A percentile compares a stretch with the other conserved stretches of the same genome.
Conservation (phyloP, 2,329 filamentous ascomycete species). For the Beauveria medogensis region DNA sequence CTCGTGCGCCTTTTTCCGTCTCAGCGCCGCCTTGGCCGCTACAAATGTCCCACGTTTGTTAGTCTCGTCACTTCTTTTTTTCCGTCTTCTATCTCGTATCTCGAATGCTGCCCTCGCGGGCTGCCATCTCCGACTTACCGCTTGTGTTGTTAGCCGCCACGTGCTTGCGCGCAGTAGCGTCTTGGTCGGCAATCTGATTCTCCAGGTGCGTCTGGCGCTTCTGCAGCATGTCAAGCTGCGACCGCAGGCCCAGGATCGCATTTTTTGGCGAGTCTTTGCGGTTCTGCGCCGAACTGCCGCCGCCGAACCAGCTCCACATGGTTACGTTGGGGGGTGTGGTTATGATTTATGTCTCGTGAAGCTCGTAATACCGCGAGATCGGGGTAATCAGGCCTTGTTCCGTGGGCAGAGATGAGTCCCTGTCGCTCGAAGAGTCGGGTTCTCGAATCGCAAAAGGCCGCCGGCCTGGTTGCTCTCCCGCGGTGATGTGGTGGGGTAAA, state of each 20-base stretch:
- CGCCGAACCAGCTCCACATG: constrained; percentile 89
- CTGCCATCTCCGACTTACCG: constrained; percentile 49
- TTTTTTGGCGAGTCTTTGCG: constrained; percentile 94
- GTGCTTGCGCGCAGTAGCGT: constrained; percentile 79
- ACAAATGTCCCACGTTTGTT: constrained; percentile 13
- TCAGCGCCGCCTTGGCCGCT: constrained; percentile 86
- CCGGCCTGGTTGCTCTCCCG: background rate
- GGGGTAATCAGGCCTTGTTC: background rate
- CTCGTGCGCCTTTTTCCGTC: constrained; percentile 91
- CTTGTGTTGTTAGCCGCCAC: constrained; percentile 77
- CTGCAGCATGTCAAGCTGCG: constrained; percentile 93
- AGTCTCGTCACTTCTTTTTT: background rate
- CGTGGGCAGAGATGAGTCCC: background rate
- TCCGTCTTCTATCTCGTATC: no score
- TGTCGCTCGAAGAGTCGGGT: background rate
- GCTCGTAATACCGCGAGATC: background rate
- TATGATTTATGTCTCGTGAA: constrained; percentile 1
- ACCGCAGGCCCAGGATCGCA: constrained; percentile 80
- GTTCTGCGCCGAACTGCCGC: constrained; percentile 70
- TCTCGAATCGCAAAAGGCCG: constrained; percentile 2
- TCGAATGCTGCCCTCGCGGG: background rate
- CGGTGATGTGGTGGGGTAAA: constrained; percentile 2
- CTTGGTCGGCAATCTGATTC: constrained; percentile 88
- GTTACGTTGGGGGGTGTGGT: constrained; percentile 17
- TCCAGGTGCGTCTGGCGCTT: constrained; percentile 91